Evolutionary conservation across 106 monocot genomes (phyloP), one percentile per base, ranked within the genome.

Genomic region (Phalaenopsis equestris): DNA sequence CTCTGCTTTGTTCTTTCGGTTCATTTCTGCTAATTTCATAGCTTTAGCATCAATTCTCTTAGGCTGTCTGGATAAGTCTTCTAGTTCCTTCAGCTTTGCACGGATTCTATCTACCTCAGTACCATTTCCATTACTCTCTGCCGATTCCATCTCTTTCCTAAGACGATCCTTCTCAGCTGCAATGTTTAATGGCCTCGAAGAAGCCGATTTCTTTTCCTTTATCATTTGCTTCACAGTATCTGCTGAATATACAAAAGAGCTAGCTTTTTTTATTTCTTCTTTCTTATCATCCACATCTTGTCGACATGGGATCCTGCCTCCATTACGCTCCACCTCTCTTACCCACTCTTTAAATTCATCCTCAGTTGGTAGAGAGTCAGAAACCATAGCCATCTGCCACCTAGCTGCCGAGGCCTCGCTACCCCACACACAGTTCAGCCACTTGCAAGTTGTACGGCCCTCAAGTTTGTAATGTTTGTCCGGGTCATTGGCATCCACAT

Each of bases 191-290:
- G 91, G 96, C 57, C 93, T 88, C 3, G 88, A 82, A 5, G 93
- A 81, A 7, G 88, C 85, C 3, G 84, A 90, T 83, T 96, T 91
- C 87, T 96, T 96, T 77, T 96, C 96, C 73, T 87, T 87, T 67
- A 96, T 79, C 96, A 96, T 91, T 84, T 93, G 91, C 79, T 96
- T 90, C 58, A 96, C 96, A 19, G 96, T 90, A 10, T 84, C 90
- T 45, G 96, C 93, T 16, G 93, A 91, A 72, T 96, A 96, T 9
- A 93, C 93, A 85, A 87, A 96, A 77, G 65, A 90, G 58, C 85
- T 84, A 9, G 75, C 79, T 67, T 91, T 87, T 24, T 87, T 65
- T 61, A 93, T 91, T 2, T 85, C 89, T 70, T 91, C 91, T 58
- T 85, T 86, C 85, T 93, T 96, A 38, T 90, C 90, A 42, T 78